These are phyloP conservation scores for Hygrophorus russula DNA, from an alignment of 768 basidiomycete species.

Conservation along the genomic window DNA sequence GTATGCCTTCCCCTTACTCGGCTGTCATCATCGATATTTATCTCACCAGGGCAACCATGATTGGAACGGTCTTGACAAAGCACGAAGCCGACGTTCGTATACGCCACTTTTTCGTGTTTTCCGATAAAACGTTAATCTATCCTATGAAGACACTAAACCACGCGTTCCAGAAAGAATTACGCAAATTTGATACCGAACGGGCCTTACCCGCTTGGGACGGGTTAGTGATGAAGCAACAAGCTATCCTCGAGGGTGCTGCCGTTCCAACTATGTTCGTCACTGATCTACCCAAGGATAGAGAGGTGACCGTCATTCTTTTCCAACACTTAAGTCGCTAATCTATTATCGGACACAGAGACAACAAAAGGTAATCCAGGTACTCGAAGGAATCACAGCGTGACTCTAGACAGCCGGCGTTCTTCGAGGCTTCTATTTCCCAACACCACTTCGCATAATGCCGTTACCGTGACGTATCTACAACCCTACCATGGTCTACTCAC, in stretches of 20 bases:
- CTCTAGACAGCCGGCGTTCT: not conserved
- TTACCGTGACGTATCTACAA: too few relatives aligned
- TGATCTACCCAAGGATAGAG: slow-evolving; percentile 31
- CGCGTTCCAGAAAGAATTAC: slow-evolving; percentile 53
- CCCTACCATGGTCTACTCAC: too few relatives aligned
- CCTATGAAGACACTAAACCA: slow-evolving; percentile 47
- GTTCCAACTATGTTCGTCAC: slow-evolving; percentile 69
- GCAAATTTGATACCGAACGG: slow-evolving; percentile 58
- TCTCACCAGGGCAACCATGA: slow-evolving; percentile 47
- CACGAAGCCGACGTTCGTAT: slow-evolving; percentile 51
- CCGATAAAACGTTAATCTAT: not conserved
- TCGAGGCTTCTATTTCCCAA: too few relatives aligned
- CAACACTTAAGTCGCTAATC: not conserved
- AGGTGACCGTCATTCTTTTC: slow-evolving; percentile 31
- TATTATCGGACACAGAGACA: slow-evolving; percentile 37
- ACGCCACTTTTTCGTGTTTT: slow-evolving; percentile 2
- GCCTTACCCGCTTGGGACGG: slow-evolving; percentile 69
- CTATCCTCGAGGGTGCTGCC: slow-evolving; percentile 41
- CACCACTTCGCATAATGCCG: too few relatives aligned
- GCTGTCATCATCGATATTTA: slow-evolving; percentile 1
- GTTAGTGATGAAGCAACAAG: slow-evolving; percentile 61
- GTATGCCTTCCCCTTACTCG: slow-evolving; percentile 25
- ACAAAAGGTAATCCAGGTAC: slow-evolving; percentile 55
- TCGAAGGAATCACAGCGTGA: slow-evolving; percentile 34
- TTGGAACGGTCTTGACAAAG: slow-evolving; percentile 52